Evolutionary conservation across 2,329 filamentous ascomycete genomes (phyloP).

Genomic region (Penicillium sp.): DNA sequence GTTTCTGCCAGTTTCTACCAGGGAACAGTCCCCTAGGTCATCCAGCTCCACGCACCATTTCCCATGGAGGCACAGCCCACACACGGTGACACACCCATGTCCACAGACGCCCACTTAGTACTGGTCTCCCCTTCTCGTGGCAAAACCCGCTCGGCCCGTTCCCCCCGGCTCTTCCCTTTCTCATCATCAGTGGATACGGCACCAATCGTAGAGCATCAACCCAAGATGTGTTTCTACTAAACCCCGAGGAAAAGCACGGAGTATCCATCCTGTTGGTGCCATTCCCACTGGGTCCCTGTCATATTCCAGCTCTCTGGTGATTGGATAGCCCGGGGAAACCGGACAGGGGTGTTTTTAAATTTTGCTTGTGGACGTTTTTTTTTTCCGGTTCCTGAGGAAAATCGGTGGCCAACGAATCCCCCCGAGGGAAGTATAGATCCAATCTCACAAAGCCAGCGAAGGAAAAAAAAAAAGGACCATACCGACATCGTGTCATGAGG

Average conservation of each 20-base stretch:
- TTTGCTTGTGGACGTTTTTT: not conserved
- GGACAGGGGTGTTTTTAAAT: not conserved
- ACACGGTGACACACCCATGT: not conserved
- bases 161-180: conserved; percentile 31
- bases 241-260: not conserved
- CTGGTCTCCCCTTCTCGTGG: conserved; percentile 16
- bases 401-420: not conserved
- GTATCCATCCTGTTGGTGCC: not conserved
- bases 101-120: not conserved
- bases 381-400: conserved; percentile 10
- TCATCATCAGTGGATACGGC: conserved; percentile 14
- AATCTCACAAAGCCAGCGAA: not conserved
- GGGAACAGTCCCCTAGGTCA: conserved; percentile 3
- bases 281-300: conserved; percentile 3
- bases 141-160: conserved; percentile 30
- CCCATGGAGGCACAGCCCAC: conserved; percentile 5
- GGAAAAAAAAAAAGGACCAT: not conserved
- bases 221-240: not conserved
- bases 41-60: conserved; percentile 3
- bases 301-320: not conserved
- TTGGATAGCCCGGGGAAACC: not conserved
- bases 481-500: not conserved
- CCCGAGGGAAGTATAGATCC: conserved; percentile 8
- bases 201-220: conserved; percentile 13
- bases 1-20: conserved; percentile 6